Conservation (phyloP, 1,284 basidiomycete genomes). For the Takashimella koratensis region DNA sequence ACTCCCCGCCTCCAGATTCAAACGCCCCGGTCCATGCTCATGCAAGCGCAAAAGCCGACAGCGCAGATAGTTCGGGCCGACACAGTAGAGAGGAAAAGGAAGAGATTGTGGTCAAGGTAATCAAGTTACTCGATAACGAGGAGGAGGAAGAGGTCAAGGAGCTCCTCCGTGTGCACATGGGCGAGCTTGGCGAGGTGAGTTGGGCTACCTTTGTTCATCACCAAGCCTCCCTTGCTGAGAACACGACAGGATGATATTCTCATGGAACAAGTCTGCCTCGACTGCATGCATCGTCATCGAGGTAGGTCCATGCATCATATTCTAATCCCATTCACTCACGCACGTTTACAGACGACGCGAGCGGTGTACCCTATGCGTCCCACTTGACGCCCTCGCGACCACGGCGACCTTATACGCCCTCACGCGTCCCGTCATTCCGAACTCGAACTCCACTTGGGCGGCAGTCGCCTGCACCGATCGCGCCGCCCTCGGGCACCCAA, state of each 20-base stretch:
- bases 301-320: slow-evolving; percentile 52
- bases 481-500: slow-evolving; percentile 14
- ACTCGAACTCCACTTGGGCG: slow-evolving; percentile 41
- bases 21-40: neutral
- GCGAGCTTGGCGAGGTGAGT: slow-evolving; percentile 65
- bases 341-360: slow-evolving; percentile 42
- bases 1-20: neutral
- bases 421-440: slow-evolving; percentile 45
- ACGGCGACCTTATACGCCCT: slow-evolving; percentile 46
- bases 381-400: slow-evolving; percentile 41
- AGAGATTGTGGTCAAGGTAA: slow-evolving; percentile 64
- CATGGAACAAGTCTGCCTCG: slow-evolving; percentile 49
- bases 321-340: neutral
- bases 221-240: slow-evolving; percentile 1
- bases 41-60: neutral
- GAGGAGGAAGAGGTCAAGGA: slow-evolving; percentile 78
- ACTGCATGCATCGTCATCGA: slow-evolving; percentile 48
- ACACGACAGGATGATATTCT: slow-evolving; percentile 39
- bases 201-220: neutral
- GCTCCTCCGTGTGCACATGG: slow-evolving; percentile 65
- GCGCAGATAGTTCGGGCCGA: neutral
- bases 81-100: slow-evolving; percentile 33
- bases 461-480: slow-evolving; percentile 30
- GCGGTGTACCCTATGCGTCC: slow-evolving; percentile 41
- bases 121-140: slow-evolving; percentile 68